Base-by-base conservation (phyloP, 2,329 filamentous ascomycete genomes). In the Geosmithia flava region DNA sequence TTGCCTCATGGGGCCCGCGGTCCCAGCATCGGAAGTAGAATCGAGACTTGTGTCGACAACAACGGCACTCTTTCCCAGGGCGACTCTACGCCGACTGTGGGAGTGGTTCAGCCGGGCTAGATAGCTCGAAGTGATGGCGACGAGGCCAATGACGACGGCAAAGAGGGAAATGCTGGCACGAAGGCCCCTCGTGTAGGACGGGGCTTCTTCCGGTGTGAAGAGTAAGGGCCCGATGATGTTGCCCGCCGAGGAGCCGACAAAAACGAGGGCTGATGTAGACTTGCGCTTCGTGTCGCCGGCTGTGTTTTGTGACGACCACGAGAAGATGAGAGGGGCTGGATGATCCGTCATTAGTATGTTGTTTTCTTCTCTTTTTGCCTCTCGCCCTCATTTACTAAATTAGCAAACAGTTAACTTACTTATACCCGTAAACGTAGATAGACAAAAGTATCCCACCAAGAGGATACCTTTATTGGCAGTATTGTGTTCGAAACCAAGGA, bases 251-350 rank as follows among this genome's bases (percentile, higher is more conserved):
- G 80, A 75, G 4, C 80, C 79, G 44, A 85, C 71, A 55, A 85
- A 81, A 1, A 85, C 66, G 7, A 83, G 68, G 13, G 74, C 80
- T 0, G 80, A 83, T 0, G 76, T 81, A 10, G 76, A 74, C 56
- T 84, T 85, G 52, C 78, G 77, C 62, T 86, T 86, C 0, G 81
- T 85, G 56, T 85, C 80, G 1, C 82, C 81, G 0, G 76, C 81
- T 0, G 81, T 81, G 53, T 83, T 82, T 51, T 78, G 75, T 2
- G 74, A 68, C 2, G 74, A 76, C 76, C 76, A 81, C 0, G 75
- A 74, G 53, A 78, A 81, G 41, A 81, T 75, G 29, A 81, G 61
- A 0, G 77, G 80, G 3, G 80, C 63, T 63, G 49, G 16, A 23
- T 20, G 1, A 15, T 39, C 10, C 33, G 8, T 27, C 4, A 8